Evolutionary conservation across 2,329 filamentous ascomycete genomes (phyloP).

Genomic region (Cytospora schulzeri): DNA sequence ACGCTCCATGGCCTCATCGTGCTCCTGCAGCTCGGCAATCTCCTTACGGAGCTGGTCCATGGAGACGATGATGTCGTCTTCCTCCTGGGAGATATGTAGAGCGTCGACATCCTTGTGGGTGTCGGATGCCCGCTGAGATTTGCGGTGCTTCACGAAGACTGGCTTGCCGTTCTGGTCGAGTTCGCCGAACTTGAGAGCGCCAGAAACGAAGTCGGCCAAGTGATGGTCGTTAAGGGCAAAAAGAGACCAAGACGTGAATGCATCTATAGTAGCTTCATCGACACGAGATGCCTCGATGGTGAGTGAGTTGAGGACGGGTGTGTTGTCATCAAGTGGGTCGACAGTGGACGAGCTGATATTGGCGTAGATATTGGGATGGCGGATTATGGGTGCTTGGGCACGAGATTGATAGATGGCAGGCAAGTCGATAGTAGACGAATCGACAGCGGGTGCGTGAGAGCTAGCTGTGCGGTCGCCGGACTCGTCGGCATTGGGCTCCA

Average conservation of each 20-base stretch:
- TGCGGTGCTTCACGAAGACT: slow-evolving; percentile 58
- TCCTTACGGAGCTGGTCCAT: slow-evolving; percentile 64
- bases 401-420: background rate
- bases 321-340: background rate
- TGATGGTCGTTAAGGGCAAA: slow-evolving; percentile 39
- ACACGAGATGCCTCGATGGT: slow-evolving; percentile 40
- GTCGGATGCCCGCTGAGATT: slow-evolving; percentile 43
- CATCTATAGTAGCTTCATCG: slow-evolving; percentile 51
- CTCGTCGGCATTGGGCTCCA: background rate
- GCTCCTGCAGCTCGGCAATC: slow-evolving; percentile 57
- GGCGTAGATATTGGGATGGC: background rate
- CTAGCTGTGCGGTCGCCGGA: background rate
- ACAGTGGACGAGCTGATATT: background rate
- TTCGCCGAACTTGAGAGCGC: slow-evolving; percentile 53
- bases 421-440: background rate
- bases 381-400: background rate
- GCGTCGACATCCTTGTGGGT: slow-evolving; percentile 54
- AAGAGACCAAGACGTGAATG: slow-evolving; percentile 44
- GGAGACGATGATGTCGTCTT: slow-evolving; percentile 61
- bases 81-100: slow-evolving; percentile 53
- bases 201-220: slow-evolving; percentile 60
- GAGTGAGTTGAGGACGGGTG: too few relatives aligned
- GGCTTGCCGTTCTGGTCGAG: slow-evolving; percentile 51
- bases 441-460: background rate
- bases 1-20: slow-evolving; percentile 57